Conservation (phyloP, 2,329 filamentous ascomycete species). For the Botryotinia narcissicola region DNA sequence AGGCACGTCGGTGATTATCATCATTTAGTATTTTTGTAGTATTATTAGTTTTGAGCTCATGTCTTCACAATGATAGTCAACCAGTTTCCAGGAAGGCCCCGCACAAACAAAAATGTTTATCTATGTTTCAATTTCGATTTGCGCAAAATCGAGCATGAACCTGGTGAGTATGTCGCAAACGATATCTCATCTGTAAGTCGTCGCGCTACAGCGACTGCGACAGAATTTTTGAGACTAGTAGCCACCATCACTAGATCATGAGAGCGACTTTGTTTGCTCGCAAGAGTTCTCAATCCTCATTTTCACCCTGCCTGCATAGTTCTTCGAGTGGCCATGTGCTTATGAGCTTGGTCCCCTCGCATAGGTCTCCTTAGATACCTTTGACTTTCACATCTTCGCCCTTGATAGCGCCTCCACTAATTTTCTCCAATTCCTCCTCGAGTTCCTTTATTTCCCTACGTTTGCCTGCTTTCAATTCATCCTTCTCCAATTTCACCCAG, state of each 20-base stretch:
- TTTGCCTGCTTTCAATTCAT: slow-evolving; percentile 63
- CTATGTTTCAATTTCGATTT: not conserved
- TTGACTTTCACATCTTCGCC: slow-evolving; percentile 17
- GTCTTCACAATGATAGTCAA: not conserved
- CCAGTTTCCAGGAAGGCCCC: too few species aligned
- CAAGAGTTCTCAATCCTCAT: not conserved
- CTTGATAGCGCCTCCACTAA: slow-evolving; percentile 15
- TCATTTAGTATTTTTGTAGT: not conserved
- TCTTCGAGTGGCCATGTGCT: not conserved
- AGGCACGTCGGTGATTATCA: not conserved
- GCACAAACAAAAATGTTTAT: not conserved
- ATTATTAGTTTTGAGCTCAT: not conserved
- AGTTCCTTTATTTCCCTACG: slow-evolving; percentile 15
- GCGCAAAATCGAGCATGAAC: not conserved
- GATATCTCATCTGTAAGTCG: not conserved
- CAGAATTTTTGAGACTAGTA: not conserved
- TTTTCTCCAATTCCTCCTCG: slow-evolving; percentile 16
- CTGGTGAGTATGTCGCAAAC: not conserved
- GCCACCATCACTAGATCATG: not conserved
- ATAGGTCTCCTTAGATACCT: slow-evolving; percentile 7
- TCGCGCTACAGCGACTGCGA: not conserved
- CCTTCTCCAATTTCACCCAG: slow-evolving; percentile 71
- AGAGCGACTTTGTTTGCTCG: not conserved
- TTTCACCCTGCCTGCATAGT: not conserved
- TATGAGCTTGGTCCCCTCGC: not conserved